Conservation (phyloP, 257 asterid genomes). For the Orobanche coerulescens region DNA sequence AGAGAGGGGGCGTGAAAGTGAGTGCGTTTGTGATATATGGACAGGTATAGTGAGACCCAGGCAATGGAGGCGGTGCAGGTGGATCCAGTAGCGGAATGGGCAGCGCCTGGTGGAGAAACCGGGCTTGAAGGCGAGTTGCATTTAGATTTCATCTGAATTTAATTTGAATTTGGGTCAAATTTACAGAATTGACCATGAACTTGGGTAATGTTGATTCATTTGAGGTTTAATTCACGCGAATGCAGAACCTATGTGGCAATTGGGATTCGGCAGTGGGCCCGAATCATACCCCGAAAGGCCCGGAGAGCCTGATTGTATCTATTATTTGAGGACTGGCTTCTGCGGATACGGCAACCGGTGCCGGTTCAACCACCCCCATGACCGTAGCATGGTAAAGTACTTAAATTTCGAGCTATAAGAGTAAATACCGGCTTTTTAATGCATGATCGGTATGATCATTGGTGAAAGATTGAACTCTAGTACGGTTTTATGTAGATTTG, state of each 20-base stretch:
- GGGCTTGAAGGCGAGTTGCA: conserved; percentile 67
- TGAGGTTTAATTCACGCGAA: conserved; percentile 31
- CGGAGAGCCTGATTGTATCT: conserved; percentile 74
- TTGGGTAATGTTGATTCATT: conserved; percentile 28
- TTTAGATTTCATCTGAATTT: conserved; percentile 46
- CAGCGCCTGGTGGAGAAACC: conserved; percentile 68
- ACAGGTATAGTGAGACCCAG: conserved; percentile 49
- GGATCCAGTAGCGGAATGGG: conserved; percentile 75
- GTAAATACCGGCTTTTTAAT: conserved; percentile 8
- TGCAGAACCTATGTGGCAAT: conserved; percentile 98
- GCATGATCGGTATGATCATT: conserved; percentile 32
- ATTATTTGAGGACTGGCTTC: conserved; percentile 84
- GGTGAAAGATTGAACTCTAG: conserved; percentile 17
- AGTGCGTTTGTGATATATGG: conserved; percentile 30
- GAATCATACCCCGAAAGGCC: conserved; percentile 87
- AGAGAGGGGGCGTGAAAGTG: conserved; percentile 18
- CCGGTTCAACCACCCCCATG: conserved; percentile 94
- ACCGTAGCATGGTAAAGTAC: conserved; percentile 44
- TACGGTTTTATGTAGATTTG: conserved; percentile 24
- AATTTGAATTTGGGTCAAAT: conserved; percentile 29
- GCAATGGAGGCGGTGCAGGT: conserved; percentile 46
- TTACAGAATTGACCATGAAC: conserved; percentile 14
- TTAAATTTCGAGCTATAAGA: background rate
- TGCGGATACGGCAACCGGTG: conserved; percentile 90
- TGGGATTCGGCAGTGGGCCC: conserved; percentile 56